Conservation (phyloP, 495 filamentous ascomycete genomes). For the Annulohypoxylon maeteangense region DNA sequence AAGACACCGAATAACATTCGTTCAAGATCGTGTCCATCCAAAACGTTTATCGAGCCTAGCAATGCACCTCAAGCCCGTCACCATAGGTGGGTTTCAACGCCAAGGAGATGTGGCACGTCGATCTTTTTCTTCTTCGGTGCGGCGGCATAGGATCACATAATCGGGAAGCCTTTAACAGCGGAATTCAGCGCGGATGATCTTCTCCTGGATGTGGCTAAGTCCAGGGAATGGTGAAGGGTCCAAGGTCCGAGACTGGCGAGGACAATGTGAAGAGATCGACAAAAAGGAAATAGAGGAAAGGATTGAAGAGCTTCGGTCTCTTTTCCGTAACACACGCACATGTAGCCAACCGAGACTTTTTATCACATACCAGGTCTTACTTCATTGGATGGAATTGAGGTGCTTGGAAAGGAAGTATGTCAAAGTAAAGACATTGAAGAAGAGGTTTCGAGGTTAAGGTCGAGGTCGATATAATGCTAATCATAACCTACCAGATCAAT, state of each 20-base stretch:
- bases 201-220: conserved; percentile 35
- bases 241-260: conserved; percentile 13
- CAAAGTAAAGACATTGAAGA: background rate
- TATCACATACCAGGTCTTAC: conserved; percentile 1
- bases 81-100: conserved; percentile 27
- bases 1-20: conserved; percentile 1
- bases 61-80: conserved; percentile 37
- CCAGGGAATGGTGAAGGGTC: conserved; percentile 1
- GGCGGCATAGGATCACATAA: conserved; percentile 31
- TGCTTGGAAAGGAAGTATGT: background rate
- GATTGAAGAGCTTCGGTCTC: conserved; percentile 8
- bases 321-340: conserved; percentile 15
- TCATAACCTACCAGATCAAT: background rate
- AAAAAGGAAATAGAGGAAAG: conserved; percentile 10
- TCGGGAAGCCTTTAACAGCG: conserved; percentile 25
- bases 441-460: background rate
- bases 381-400: background rate
- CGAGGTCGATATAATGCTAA: background rate
- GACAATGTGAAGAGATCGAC: conserved; percentile 24
- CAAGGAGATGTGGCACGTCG: conserved; percentile 34
- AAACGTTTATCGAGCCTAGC: conserved; percentile 35
- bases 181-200: conserved; percentile 37
- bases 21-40: conserved; percentile 32
- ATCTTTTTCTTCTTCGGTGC: conserved; percentile 36
- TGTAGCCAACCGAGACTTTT: conserved; percentile 26